Base-by-base conservation (phyloP, 306 rosid species). In the Sindora glabra region DNA sequence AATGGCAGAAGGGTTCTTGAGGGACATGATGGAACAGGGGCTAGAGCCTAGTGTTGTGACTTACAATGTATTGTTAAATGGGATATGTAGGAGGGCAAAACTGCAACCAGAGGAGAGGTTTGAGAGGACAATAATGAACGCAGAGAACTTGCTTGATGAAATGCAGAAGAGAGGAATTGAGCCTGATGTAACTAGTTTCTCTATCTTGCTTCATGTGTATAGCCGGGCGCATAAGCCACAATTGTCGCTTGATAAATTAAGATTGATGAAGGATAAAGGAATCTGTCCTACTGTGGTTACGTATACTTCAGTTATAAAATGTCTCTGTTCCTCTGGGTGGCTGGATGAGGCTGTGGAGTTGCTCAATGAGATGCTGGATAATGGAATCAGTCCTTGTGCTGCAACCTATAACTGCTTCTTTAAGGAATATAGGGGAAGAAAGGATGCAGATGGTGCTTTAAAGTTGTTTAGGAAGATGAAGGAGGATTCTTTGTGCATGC, bases 211-310 rank as follows among this genome's bases (percentile, higher is more conserved):
- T 71, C 98, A 91, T 72, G 98, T 87, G 18, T 91, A 77, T 69
- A 91, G 98, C 59, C 83, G 98, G 6, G 96, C 92, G 0, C 98
- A 87, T 64, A 91, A 85, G 67, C 92, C 98, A 0, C 81, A 85
- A 19, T 29, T 91, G 48, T 64, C 83, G 2, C 76, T 91, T 26
- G 98, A 91, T 71, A 91, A 85, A 45, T 17, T 91, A 49, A 68
- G 62, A 37, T 52, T 62, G 76, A 91, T 91, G 98, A 78, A 64
- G 62, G 92, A 73, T 77, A 72, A 56, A 12, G 96, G 96, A 18
- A 76, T 91, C 10, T 85, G 73, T 40, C 92, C 98, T 0, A 85
- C 81, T 0, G 83, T 78, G 25, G 95, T 72, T 5, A 85, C 87
- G 0, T 91, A 91, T 55, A 91, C 96, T 16, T 91, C 98, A 0